Evolutionary conservation across 805 yeast genomes (phyloP), one percentile per base, ranked within the genome.

Genomic region (Metschnikowia matae): DNA sequence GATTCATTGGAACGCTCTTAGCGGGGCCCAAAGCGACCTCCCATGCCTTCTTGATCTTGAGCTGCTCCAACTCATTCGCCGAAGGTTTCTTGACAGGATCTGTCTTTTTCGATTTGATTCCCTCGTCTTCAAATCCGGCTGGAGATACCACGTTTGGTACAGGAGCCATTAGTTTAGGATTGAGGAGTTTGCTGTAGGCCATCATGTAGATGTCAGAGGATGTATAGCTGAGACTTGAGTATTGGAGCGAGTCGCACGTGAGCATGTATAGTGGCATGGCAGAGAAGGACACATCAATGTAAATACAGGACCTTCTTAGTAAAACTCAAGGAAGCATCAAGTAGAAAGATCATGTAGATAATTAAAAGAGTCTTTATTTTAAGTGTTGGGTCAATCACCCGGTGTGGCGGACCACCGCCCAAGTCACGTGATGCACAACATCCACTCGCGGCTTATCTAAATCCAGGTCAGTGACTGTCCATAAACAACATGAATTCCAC

Each of bases 1-100:
- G 66, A 62, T 89, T 94, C 95, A 89, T 87, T 6, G 97, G 96
- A n/a, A 94, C 78, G 17, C 66, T 61, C 63, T 90, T 92, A 2
- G 89, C 87, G 0, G 97, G 97, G 1, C 83, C 82, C 14, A 80
- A 67, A 2, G 97, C 96, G 36, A 87, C 63, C 51, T 87, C 94
- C 96, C 97, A 89, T 0, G 95, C 91, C 61, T 86, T 87, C 61
- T 84, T 79, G 20, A 71, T 64, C 58, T 74, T 79, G 50, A 79
- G 65, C 38, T 67, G 68, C 37, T 68, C 74, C 39, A 73, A 54
- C 29, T 62, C 59, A 8, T 50, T 51, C 14, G 48, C 56, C 23
- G 58, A 54, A 3, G 59, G 62, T 20, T 62, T 62, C 32, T 54
- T 55, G 10, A 11, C 29, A 4, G 43, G n/a, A 10, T 48, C 44